Conservation (phyloP, 352 stramenopile species). For the Albugo laibachii region DNA sequence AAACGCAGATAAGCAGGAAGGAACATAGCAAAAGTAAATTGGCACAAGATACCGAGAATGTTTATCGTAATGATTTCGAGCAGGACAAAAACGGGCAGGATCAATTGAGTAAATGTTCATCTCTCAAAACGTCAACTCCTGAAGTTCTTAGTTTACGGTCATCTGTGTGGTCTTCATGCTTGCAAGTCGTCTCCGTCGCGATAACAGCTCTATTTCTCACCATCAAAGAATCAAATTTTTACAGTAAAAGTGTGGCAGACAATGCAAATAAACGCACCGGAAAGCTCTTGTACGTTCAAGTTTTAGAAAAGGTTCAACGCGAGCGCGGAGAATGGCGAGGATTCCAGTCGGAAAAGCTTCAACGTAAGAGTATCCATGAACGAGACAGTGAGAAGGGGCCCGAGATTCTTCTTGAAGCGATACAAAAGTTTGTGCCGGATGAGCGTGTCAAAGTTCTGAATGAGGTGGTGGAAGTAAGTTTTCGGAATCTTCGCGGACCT, state of each 20-base stretch:
- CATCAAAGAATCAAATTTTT: slow-evolving; percentile 19
- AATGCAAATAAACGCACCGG: slow-evolving; percentile 18
- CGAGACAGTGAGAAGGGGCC: background rate
- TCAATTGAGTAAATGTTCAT: too few species aligned
- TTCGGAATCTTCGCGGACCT: slow-evolving; percentile 34
- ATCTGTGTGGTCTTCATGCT: slow-evolving; percentile 12
- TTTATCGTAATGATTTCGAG: too few species aligned
- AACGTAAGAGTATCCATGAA: background rate
- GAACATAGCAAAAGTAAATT: too few species aligned
- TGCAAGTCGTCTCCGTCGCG: slow-evolving; percentile 24
- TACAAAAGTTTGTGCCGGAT: slow-evolving; percentile 5
- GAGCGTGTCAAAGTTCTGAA: slow-evolving; percentile 25
- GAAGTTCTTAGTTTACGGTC: too few species aligned
- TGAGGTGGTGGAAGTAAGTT: slow-evolving; percentile 44
- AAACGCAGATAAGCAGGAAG: too few species aligned
- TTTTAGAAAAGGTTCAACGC: slow-evolving; percentile 43
- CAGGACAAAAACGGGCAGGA: too few species aligned
- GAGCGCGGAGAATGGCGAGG: slow-evolving; percentile 47
- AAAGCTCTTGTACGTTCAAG: slow-evolving; percentile 45
- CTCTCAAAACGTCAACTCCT: too few species aligned
- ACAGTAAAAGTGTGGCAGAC: slow-evolving; percentile 12
- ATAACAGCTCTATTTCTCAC: slow-evolving; percentile 23
- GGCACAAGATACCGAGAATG: too few species aligned
- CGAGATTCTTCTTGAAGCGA: slow-evolving; percentile 5
- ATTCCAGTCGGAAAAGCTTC: slow-evolving; percentile 8